Evolutionary conservation across 1,284 basidiomycete genomes (phyloP), one percentile per base, ranked within the genome.

Genomic region (Quambalaria eucalypti): DNA sequence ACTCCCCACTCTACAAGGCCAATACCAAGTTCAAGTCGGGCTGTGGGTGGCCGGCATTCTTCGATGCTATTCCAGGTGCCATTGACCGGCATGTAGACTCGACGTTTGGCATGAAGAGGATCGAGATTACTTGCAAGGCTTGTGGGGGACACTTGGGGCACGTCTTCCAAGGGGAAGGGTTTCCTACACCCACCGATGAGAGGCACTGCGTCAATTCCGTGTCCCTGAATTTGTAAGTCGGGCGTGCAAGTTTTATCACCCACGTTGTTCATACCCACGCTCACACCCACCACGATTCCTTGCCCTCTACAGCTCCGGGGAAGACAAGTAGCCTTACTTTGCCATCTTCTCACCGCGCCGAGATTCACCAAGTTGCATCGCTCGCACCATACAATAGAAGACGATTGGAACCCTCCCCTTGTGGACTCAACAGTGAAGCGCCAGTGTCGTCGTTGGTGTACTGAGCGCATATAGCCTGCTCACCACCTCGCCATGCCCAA

Each of bases 1-100:
- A 68, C 25, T 62, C 73, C 40, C 76, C 76, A 1, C 65, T 77
- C 16, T 79, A 79, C 63, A 77, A 79, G 78, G 88, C 87, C 67
- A 81, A 81, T 29, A 90, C 88, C 62, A 96, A 96, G 78, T 96
- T 95, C 78, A 82, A 87, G 68, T 90, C 87, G 55, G 89, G 90
- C 9, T 96, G 90, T 70, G 91, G 90, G 29, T 96, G 90, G 90
- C 91, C 90, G n/a, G 90, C 90, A 0, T 96, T 92, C 81, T 96
- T 87, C 74, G 90, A 93, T 71, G 88, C 89, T 2, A 84, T 95
- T 56, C 91, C 90, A 1, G 91, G 90, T 31, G 88, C 91, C 12
- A 88, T 95, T n/a, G 81, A 76, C 53, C 81, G 79, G 39, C 76
- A 79, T 48, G 74, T 76, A 47, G 78, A 79, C 65, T 59, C 63